Base-by-base conservation (phyloP, 2,329 filamentous ascomycete species). In the Metarhizium humberi region DNA sequence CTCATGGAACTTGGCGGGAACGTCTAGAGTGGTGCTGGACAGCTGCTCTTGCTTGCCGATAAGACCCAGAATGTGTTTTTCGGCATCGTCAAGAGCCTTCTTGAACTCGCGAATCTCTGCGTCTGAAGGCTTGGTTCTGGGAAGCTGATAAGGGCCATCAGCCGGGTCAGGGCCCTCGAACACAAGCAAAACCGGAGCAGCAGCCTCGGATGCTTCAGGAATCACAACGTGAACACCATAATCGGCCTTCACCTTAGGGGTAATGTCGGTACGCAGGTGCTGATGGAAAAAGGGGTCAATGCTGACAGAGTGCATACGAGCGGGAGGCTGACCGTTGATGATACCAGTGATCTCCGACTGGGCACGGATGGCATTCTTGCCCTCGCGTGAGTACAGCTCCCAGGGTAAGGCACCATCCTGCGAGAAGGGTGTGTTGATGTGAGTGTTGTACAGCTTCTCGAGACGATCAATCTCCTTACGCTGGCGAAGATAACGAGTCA, bases 361-460 rank as follows among this genome's bases (percentile, higher is more conserved):
- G 7, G 87, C 88, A 63, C 85, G 85, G 66, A 89, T 83, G 32
- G 82, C 81, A 66, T 91, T 95, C 77, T 94, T 95, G 60, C 86
- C 85, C 64, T 96, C 88, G 42, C 87, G 82, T 6, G 90, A 89
- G 71, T 92, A 96, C 54, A 97, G 81, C 68, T 96, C 87, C 90
- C 92, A 96, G 0, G 86, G 85, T 48, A 88, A 82, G 11, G 84
- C 84, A 40, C 85, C 85, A 48, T 89, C 84, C 51, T 81, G 77
- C 3, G 82, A 80, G 59, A 80, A 81, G 0, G 90, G 89, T 2
- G 91, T 85, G 63, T 92, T 88, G 68, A 97, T 95, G 69, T 90
- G 88, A n/a, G 91, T 86, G 65, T 88, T 82, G 71, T 96, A 89
- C 50, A 82, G 73, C 57, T 81, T 82, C 75, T 96, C 91, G 14